These are phyloP conservation scores for Claviceps purpurea DNA, from an alignment of 2,329 filamentous ascomycete genomes.

Conservation along the genomic window DNA sequence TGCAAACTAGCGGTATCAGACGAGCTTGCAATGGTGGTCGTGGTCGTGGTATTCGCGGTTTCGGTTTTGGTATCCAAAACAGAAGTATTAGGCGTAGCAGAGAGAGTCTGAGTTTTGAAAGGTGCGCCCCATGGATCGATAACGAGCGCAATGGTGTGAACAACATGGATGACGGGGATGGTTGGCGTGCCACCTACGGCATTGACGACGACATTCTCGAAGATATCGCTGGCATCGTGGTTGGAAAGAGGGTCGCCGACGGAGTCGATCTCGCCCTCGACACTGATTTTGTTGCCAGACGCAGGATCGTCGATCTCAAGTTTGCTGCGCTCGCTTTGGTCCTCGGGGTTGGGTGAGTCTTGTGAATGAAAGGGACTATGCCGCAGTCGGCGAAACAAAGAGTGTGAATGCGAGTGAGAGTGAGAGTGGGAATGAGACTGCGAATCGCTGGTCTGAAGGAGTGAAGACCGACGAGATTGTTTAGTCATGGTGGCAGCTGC, in stretches of 20 bases:
- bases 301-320: slow-evolving; percentile 8
- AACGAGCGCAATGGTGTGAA: slow-evolving; percentile 42
- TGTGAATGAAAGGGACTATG: slow-evolving; percentile 7
- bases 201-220: slow-evolving; percentile 7
- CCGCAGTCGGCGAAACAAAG: slow-evolving; percentile 10
- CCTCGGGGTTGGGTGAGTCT: neutral
- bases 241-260: slow-evolving; percentile 5
- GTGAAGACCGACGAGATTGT: slow-evolving; percentile 22
- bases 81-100: slow-evolving; percentile 11
- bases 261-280: slow-evolving; percentile 7
- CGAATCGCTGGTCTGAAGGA: slow-evolving; percentile 21
- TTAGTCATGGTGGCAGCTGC: slow-evolving; percentile 20
- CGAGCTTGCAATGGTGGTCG: no score
- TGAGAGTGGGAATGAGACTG: slow-evolving; percentile 11
- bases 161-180: slow-evolving; percentile 29
- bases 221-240: slow-evolving; percentile 6
- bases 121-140: slow-evolving; percentile 35
- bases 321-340: slow-evolving; percentile 6
- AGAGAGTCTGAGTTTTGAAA: slow-evolving; percentile 30
- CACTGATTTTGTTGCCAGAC: slow-evolving; percentile 14
- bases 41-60: no score
- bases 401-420: slow-evolving; percentile 15
- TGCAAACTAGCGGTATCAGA: slow-evolving; percentile 23
- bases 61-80: no score
- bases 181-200: neutral